Percentiles rank a stretch among this genome's conserved stretches.
phyloP scores from a whole-genome alignment of 2,329 filamentous ascomycete species.

The Xylariaceae sp. region DNA sequence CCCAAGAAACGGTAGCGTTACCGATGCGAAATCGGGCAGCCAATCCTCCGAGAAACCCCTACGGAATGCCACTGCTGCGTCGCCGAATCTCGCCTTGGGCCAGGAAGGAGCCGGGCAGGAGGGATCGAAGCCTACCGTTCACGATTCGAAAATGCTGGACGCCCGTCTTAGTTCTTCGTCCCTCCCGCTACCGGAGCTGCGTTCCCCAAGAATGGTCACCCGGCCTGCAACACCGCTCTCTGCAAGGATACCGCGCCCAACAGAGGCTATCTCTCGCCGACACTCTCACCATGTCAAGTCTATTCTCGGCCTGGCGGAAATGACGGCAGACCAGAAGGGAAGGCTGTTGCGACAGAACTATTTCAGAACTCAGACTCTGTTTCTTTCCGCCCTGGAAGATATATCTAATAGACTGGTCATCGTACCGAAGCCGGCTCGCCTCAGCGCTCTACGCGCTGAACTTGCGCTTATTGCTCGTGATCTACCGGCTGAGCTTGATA shows the following conservation, averaged over 20 bases:
- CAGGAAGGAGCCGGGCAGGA: constrained; percentile 17
- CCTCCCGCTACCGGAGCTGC: constrained; percentile 58
- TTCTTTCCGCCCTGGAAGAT: constrained; percentile 73
- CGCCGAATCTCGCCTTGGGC: constrained; percentile 10
- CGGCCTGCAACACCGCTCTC: constrained; percentile 57
- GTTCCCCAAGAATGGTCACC: constrained; percentile 48
- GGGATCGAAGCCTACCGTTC: constrained; percentile 40
- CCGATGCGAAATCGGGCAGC: constrained; percentile 30
- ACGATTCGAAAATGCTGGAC: constrained; percentile 53
- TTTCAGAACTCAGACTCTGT: constrained; percentile 76
- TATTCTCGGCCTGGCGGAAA: constrained; percentile 54
- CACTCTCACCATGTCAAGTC: constrained; percentile 61
- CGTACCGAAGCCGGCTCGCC: constrained; percentile 74
- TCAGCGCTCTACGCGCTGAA: constrained; percentile 78
- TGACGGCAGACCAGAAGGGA: constrained; percentile 65
- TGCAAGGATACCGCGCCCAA: constrained; percentile 46
- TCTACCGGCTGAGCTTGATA: constrained; percentile 77
- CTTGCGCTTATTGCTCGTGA: constrained; percentile 77
- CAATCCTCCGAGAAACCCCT: constrained; percentile 15
- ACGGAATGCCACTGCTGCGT: constrained; percentile 9
- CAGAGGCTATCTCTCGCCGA: constrained; percentile 50
- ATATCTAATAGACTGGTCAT: constrained; percentile 81
- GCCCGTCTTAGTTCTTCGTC: constrained; percentile 66
- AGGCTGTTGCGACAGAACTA: constrained; percentile 75
- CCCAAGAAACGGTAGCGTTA: constrained; percentile 43